Percentiles rank a stretch among this genome's conserved stretches.
Evolutionary conservation across 768 basidiomycete species (phyloP).

Genomic region (Lyophyllum shimeji): DNA sequence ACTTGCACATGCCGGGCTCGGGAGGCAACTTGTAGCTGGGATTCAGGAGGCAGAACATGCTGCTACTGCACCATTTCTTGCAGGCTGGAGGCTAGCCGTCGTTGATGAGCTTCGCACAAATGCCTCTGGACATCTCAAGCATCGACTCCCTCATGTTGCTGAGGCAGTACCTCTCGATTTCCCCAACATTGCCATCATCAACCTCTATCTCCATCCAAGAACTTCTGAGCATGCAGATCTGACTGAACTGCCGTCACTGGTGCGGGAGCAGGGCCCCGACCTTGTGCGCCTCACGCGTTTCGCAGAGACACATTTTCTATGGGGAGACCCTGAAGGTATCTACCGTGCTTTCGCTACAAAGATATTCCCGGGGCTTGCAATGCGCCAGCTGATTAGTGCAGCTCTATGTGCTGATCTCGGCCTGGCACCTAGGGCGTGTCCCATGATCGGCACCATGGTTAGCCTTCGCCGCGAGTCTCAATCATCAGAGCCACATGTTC

Average conservation of each 20-base stretch:
- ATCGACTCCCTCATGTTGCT: neutral
- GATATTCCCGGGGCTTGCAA: constrained; percentile 9
- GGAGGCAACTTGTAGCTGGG: neutral
- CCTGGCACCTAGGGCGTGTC: neutral
- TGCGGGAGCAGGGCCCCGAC: neutral
- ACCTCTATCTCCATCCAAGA: constrained; percentile 1
- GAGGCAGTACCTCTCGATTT: neutral
- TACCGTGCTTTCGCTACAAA: neutral
- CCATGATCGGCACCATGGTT: constrained; percentile 5
- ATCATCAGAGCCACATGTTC: neutral
- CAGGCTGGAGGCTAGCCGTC: neutral
- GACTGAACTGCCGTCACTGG: neutral
- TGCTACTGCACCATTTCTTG: neutral
- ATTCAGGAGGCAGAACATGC: neutral
- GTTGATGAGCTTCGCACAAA: neutral
- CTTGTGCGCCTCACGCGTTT: neutral
- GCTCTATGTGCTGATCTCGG: constrained; percentile 1
- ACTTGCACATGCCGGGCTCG: constrained; percentile 1
- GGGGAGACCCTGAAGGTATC: neutral
- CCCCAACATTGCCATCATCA: neutral
- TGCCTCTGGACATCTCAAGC: neutral
- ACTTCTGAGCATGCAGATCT: constrained; percentile 1
- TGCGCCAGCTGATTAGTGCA: constrained; percentile 3
- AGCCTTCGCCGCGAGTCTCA: neutral
- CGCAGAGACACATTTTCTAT: constrained; percentile 2